Conservation (phyloP, 208 protist species). For the Acanthamoeba lenticulata region DNA sequence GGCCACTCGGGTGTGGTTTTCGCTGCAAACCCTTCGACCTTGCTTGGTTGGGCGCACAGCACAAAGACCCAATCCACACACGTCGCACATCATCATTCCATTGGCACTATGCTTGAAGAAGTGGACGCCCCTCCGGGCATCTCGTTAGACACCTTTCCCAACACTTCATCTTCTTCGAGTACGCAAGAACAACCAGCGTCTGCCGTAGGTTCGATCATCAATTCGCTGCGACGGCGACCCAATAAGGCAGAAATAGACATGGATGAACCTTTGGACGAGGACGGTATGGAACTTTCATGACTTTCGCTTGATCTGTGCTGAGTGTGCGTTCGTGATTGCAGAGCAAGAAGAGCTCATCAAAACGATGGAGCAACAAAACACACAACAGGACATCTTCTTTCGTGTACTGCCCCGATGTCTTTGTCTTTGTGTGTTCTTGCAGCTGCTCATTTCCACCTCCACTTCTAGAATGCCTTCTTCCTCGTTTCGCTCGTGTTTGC, state of each 20-base stretch:
- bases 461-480: background rate
- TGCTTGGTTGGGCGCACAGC: no score
- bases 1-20: no score
- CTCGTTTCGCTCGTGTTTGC: background rate
- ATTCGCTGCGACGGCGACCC: background rate
- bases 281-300: background rate
- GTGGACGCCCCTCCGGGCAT: background rate
- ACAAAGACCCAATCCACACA: no score
- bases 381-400: conserved; percentile 38
- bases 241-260: background rate
- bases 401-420: background rate
- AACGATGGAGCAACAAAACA: conserved; percentile 17
- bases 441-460: no score
- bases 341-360: conserved; percentile 12
- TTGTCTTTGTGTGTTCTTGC: background rate
- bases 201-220: background rate
- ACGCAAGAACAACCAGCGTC: background rate
- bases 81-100: no score
- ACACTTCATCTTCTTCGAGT: background rate
- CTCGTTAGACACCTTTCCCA: background rate
- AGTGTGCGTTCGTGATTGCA: background rate
- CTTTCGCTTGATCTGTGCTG: background rate
- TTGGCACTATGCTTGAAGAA: conserved; percentile 41
- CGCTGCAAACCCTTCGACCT: no score
- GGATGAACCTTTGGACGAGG: conserved; percentile 16